These are phyloP conservation scores for Calocybe gambosa DNA, from an alignment of 1,284 basidiomycete genomes.

Conservation along the genomic window DNA sequence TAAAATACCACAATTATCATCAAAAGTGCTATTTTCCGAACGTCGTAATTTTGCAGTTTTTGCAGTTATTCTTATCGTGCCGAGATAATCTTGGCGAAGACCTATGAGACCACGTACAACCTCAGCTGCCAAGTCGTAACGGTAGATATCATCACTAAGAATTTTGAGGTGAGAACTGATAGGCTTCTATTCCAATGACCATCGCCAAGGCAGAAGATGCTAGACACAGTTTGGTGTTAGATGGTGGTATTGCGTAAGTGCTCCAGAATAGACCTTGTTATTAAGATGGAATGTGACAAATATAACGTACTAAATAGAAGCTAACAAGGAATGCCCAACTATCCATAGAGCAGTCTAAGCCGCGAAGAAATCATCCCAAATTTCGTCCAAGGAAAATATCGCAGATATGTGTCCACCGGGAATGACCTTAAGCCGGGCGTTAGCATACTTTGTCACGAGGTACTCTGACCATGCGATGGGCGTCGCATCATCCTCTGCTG, in stretches of 20 bases:
- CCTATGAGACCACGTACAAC: too few relatives aligned
- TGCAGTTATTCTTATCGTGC: background rate
- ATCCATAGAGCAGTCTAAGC: background rate
- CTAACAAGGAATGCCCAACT: background rate
- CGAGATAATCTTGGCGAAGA: background rate
- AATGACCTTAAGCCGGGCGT: constrained; percentile 26
- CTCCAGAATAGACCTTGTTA: background rate
- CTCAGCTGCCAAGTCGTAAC: too few relatives aligned
- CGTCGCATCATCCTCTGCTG: constrained; percentile 28
- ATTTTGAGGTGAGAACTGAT: too few relatives aligned
- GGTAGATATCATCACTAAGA: too few relatives aligned
- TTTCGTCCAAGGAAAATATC: constrained; percentile 29
- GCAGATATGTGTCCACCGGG: constrained; percentile 36
- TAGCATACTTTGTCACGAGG: constrained; percentile 32
- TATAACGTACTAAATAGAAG: background rate
- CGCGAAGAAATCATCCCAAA: constrained; percentile 25
- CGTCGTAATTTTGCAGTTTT: background rate
- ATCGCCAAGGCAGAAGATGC: too few relatives aligned
- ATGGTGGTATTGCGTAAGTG: too few relatives aligned
- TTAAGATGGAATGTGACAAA: background rate
- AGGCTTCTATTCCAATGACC: too few relatives aligned
- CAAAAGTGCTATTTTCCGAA: background rate
- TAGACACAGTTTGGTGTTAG: too few relatives aligned
- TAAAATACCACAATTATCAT: background rate
- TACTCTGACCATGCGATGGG: constrained; percentile 32